Conservation (phyloP, 2,329 filamentous ascomycete genomes). For the Magnaporthales sp. region DNA sequence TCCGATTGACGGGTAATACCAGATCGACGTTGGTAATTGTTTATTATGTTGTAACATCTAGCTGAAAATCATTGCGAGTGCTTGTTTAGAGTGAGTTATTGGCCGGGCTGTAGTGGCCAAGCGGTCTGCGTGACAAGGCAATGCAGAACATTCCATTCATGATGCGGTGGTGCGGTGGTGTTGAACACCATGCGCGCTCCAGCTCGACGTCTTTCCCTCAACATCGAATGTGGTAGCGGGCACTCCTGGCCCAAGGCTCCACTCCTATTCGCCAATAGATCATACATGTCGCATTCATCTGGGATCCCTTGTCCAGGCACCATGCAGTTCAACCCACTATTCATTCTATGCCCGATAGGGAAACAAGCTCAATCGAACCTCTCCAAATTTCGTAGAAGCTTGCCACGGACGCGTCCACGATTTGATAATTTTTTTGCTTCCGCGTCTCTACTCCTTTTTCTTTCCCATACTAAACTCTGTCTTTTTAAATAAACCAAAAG, state of each 20-base stretch:
- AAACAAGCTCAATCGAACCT: background rate
- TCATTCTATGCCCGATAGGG: background rate
- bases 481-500: background rate
- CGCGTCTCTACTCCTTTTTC: background rate
- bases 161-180: background rate
- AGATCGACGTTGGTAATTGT: background rate
- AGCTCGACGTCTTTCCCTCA: background rate
- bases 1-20: background rate
- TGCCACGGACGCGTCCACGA: background rate
- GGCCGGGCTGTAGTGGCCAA: background rate
- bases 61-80: background rate
- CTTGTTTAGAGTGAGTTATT: background rate
- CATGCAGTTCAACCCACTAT: background rate
- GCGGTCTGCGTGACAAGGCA: background rate
- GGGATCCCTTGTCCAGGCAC: background rate
- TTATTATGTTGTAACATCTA: background rate
- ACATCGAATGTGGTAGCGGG: background rate
- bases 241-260: background rate
- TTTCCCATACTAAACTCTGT: background rate
- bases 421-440: background rate
- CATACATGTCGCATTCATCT: background rate
- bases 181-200: background rate
- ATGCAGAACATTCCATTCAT: background rate
- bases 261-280: background rate
- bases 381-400: too few species aligned